Base-by-base conservation (phyloP, 176 grass and related monocot species). In the Oryza rufipogon region DNA sequence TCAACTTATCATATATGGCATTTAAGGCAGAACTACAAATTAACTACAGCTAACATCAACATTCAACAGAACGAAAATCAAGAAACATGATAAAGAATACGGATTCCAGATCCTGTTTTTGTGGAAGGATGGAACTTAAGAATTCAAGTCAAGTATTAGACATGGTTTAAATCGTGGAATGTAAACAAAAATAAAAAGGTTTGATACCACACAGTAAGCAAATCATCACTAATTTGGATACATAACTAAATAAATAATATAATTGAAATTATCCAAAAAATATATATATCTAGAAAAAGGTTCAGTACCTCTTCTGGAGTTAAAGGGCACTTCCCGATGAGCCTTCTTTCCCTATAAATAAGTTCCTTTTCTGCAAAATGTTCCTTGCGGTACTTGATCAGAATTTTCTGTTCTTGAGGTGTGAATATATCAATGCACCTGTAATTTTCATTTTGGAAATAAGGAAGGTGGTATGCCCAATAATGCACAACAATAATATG, bases 371-470 rank as follows among this genome's bases (percentile, higher is more conserved):
- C 71, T 74, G 88, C 86, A 93, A 99, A 99, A 87, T 99, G 54
- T 33, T 87, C 89, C 63, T 92, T 76, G 28, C 96, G 80, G 81
- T 99, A 99, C 82, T 99, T 96, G 30, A 84, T 84, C 81, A 99
- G 78, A 70, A 96, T 89, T 91, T 96, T 87, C 88, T 99, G 93
- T 68, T 96, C 93, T 73, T 84, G 44, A 78, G 84, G 93, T 14
- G 75, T 89, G 67, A 99, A 99, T 94, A 99, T 99, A 71, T 96
- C 93, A 9, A 99, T 19, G 84, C 96, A 99, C 79, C 93, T 96
- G 88, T 41, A 86, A 86, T 71, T 75, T 80, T 52, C 22, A 84
- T 83, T 75, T 71, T 76, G 12, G 39, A 85, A 73, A 64, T 79
- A 61, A 80, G 70, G 11, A 22, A 26, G 44, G 8, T 20, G 58